Conservation (phyloP, 2,329 filamentous ascomycete genomes). For the Colletotrichum euphorbiae region DNA sequence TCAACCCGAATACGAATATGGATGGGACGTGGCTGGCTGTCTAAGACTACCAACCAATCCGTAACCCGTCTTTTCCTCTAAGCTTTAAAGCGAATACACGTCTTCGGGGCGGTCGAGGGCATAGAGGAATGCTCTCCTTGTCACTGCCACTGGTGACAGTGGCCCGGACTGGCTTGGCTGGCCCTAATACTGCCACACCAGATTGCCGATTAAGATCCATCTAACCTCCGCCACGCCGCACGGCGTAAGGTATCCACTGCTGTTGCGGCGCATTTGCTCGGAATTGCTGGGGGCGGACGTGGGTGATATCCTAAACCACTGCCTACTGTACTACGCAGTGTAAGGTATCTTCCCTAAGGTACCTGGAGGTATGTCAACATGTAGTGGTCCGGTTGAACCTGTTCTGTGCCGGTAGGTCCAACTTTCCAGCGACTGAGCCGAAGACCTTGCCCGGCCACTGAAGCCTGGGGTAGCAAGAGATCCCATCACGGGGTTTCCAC, state of each 20-base stretch:
- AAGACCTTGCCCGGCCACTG: neutral
- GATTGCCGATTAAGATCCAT: constrained; percentile 38
- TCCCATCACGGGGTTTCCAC: too few relatives aligned
- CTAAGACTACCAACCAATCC: too few relatives aligned
- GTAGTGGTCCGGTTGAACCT: constrained; percentile 20
- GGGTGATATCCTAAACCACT: neutral
- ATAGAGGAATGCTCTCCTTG: neutral
- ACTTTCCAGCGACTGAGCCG: neutral
- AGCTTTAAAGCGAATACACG: too few relatives aligned
- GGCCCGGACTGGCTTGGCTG: neutral
- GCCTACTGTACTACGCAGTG: too few relatives aligned
- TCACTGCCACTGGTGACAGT: neutral
- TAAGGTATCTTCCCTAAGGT: too few relatives aligned
- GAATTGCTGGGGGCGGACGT: constrained; percentile 5
- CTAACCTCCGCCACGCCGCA: constrained; percentile 31
- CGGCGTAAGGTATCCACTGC: constrained; percentile 16
- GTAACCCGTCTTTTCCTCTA: too few relatives aligned
- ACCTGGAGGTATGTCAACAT: neutral
- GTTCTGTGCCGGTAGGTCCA: neutral
- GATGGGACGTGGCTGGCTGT: constrained; percentile 16
- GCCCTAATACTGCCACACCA: neutral
- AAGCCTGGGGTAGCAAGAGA: neutral
- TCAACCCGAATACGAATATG: constrained; percentile 39
- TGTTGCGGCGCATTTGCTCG: neutral
- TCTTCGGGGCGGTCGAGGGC: too few relatives aligned